phyloP scores from a whole-genome alignment of 2,329 filamentous ascomycete species.

The Chlorencoelia australis region DNA sequence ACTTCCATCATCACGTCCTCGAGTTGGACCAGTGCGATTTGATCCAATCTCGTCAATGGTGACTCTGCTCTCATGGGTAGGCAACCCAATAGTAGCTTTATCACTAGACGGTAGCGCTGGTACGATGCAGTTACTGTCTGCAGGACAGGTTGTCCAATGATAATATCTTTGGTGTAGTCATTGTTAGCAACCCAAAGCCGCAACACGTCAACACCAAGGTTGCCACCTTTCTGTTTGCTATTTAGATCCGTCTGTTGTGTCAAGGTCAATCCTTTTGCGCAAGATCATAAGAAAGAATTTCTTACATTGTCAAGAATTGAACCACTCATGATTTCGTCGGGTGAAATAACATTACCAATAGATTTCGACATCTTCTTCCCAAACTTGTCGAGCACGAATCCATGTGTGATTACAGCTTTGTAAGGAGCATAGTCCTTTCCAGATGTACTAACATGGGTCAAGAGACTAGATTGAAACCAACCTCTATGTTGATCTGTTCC shows the following conservation, averaged over 20 bases:
- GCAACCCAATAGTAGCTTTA: slow-evolving; percentile 83
- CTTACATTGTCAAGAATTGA: slow-evolving; percentile 44
- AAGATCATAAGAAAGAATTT: slow-evolving; percentile 46
- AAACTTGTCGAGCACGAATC: slow-evolving; percentile 79
- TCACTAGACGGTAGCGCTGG: slow-evolving; percentile 78
- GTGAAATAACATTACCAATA: slow-evolving; percentile 76
- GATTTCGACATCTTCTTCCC: slow-evolving; percentile 99
- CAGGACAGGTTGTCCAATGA: slow-evolving; percentile 69
- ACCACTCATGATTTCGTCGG: slow-evolving; percentile 76
- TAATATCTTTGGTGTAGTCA: slow-evolving; percentile 83
- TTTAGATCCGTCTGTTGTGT: too few species aligned
- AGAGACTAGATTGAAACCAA: slow-evolving; percentile 94
- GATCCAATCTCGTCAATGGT: slow-evolving; percentile 52
- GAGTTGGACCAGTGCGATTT: slow-evolving; percentile 70
- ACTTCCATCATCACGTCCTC: slow-evolving; percentile 55
- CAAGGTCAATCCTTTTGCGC: too few species aligned
- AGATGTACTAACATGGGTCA: slow-evolving; percentile 59
- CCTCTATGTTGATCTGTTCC: slow-evolving; percentile 93
- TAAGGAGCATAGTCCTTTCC: slow-evolving; percentile 53
- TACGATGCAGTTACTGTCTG: slow-evolving; percentile 66
- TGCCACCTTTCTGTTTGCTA: too few species aligned
- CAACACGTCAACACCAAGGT: slow-evolving; percentile 75
- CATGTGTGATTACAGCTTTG: slow-evolving; percentile 81
- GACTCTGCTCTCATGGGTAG: slow-evolving; percentile 39
- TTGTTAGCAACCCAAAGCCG: slow-evolving; percentile 86